These are phyloP conservation scores for Gossypium davidsonii DNA, from an alignment of 441 rosid genomes.

Conservation along the genomic window DNA sequence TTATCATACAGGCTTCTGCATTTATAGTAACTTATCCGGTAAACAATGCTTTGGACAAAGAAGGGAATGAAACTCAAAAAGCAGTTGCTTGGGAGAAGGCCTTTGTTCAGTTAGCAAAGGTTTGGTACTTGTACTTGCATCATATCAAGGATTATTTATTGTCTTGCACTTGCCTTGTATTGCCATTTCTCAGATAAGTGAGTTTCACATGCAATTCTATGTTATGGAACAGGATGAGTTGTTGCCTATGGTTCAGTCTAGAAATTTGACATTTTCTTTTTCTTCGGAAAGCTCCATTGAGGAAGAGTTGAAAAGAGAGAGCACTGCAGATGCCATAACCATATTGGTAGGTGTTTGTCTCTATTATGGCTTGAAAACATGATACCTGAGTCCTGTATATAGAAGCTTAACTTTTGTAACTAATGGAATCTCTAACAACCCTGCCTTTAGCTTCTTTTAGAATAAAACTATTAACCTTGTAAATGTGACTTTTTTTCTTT, in stretches of 20 bases:
- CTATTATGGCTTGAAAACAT: conserved; percentile 6
- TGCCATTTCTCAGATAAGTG: not conserved
- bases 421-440: not conserved
- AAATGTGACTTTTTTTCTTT: not conserved
- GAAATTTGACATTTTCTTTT: conserved; percentile 71
- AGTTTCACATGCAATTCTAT: conserved; percentile 10
- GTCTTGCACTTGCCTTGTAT: not conserved
- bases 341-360: conserved; percentile 50
- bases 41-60: conserved; percentile 58
- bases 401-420: not conserved
- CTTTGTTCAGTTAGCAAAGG: conserved; percentile 83
- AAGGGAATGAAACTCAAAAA: conserved; percentile 62
- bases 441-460: not conserved
- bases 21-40: conserved; percentile 90
- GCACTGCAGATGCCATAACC: conserved; percentile 92
- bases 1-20: conserved; percentile 80
- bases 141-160: conserved; percentile 1
- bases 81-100: conserved; percentile 98
- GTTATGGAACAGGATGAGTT: conserved; percentile 61
- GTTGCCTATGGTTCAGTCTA: conserved; percentile 68
- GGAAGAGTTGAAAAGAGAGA: conserved; percentile 95
- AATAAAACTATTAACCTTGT: not conserved
- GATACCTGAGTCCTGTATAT: not conserved
- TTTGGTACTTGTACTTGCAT: conserved; percentile 25
- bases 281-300: conserved; percentile 97